Conservation (phyloP, 1,284 basidiomycete species). For the Ceratobasidium sp. region DNA sequence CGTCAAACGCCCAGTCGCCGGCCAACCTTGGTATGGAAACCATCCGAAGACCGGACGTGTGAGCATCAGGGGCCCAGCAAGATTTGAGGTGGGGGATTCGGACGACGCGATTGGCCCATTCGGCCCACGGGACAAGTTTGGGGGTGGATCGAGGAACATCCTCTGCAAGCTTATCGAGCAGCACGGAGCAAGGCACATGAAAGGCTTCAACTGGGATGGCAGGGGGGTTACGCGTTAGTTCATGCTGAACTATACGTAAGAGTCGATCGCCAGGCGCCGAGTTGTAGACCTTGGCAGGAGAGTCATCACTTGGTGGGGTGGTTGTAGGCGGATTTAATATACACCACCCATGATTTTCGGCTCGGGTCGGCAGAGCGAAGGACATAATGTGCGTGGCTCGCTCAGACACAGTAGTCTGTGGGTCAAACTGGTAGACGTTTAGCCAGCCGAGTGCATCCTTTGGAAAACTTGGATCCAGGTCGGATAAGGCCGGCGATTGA, state of each 20-base stretch:
- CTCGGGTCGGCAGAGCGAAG: neutral
- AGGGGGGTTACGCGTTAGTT: too few relatives aligned
- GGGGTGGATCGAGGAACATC: neutral
- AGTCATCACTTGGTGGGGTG: neutral
- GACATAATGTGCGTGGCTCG: neutral
- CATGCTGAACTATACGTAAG: neutral
- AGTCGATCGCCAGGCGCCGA: neutral
- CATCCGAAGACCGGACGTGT: neutral
- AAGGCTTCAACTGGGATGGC: neutral
- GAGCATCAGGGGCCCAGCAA: neutral
- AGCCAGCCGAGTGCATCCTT: neutral
- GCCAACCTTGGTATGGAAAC: neutral
- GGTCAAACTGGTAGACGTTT: constrained; percentile 13
- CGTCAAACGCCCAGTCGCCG: neutral
- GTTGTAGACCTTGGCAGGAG: neutral
- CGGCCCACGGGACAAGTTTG: neutral
- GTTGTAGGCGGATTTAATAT: too few relatives aligned
- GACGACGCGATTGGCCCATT: neutral
- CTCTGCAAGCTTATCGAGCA: neutral
- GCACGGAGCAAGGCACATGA: neutral
- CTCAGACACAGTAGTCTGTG: neutral
- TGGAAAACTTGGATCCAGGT: neutral
- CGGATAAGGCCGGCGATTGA: neutral
- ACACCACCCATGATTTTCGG: neutral
- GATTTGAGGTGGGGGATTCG: too few relatives aligned